Evolutionary conservation across 495 filamentous ascomycete genomes (phyloP), one percentile per base, ranked within the genome.

Genomic region (Collariella sp.): DNA sequence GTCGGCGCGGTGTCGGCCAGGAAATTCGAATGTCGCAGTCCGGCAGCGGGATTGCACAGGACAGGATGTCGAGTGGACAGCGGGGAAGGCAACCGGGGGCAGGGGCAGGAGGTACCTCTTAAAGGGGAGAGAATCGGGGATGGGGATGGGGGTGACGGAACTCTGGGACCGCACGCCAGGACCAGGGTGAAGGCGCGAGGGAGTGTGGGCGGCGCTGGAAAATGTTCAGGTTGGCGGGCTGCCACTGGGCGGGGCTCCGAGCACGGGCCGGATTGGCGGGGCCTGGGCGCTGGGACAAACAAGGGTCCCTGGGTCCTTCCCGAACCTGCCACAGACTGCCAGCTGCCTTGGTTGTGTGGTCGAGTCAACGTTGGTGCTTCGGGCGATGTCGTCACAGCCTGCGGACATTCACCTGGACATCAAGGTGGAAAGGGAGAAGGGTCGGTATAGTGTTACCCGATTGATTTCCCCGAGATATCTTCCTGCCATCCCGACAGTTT

Each of bases 181-280:
- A 43, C 47, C 36, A 46, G 44, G 35, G 50, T 46, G 43, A 29
- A 33, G 43, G 43, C 41, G 46, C 48, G 23, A 56, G 56, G n/a
- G n/a, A n/a, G n/a, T n/a, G n/a, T n/a, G n/a, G n/a, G n/a, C n/a
- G n/a, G n/a, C n/a, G n/a, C n/a, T n/a, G n/a, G n/a, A n/a, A n/a
- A n/a, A n/a, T n/a, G n/a, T 46, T 31, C 31, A 57, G 56, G 62
- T 55, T 66, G 63, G 63, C 62, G 60, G 54, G 50, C 46, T 56
- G 35, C 35, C 19, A 48, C 39, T 42, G 41, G 45, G 48, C 41
- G 48, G 48, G 31, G 41, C 41, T 34, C 33, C 13, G 45, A 26
- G 33, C 34, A 34, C 26, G 38, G 54, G 38, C 23, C 31, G 43
- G 44, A 52, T 46, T 54, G 56, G 35, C 38, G 9, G 24, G 43